These are phyloP conservation scores for Peronospora tabacina DNA, from an alignment of 352 stramenopile genomes.

Conservation along the genomic window DNA sequence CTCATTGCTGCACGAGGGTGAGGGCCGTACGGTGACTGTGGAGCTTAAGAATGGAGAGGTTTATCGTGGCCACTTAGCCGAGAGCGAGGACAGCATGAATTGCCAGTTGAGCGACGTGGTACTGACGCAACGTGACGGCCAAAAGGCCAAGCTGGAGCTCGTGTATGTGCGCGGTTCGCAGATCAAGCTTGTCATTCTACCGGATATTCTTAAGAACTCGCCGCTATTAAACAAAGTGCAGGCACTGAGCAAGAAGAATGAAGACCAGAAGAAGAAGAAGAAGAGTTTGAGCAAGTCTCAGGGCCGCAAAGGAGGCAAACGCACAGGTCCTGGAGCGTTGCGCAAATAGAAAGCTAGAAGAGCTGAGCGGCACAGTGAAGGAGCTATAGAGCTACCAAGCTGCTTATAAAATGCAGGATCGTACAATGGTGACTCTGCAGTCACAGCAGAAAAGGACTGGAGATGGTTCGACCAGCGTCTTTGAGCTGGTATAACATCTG, in stretches of 20 bases:
- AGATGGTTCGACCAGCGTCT: background rate
- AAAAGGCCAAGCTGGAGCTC: slow-evolving; percentile 79
- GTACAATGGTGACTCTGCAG: background rate
- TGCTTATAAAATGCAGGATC: background rate
- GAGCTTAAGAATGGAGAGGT: slow-evolving; percentile 88
- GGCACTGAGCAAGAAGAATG: slow-evolving; percentile 66
- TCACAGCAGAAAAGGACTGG: background rate
- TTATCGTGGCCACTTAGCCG: slow-evolving; percentile 72
- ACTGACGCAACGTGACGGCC: slow-evolving; percentile 76
- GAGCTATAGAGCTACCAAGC: background rate
- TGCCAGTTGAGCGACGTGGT: slow-evolving; percentile 91
- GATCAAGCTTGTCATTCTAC: slow-evolving; percentile 95
- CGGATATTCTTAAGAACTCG: slow-evolving; percentile 95
- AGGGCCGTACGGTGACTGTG: slow-evolving; percentile 76
- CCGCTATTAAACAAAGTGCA: slow-evolving; percentile 95
- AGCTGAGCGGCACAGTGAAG: background rate
- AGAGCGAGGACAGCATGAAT: slow-evolving; percentile 96
- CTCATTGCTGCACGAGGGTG: slow-evolving; percentile 81
- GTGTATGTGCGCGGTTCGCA: slow-evolving; percentile 94
- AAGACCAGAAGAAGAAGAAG: slow-evolving; percentile 54
- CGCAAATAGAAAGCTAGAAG: slow-evolving; percentile 31
- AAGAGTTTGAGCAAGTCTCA: slow-evolving; percentile 20
- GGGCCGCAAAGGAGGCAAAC: slow-evolving; percentile 20
- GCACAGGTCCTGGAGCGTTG: slow-evolving; percentile 13
- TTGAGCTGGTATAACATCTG: background rate